A percentile compares a stretch with the other conserved stretches of the same genome.
Evolutionary conservation across 2,329 filamentous ascomycete genomes (phyloP).

Genomic region (Alternaria infectoria): DNA sequence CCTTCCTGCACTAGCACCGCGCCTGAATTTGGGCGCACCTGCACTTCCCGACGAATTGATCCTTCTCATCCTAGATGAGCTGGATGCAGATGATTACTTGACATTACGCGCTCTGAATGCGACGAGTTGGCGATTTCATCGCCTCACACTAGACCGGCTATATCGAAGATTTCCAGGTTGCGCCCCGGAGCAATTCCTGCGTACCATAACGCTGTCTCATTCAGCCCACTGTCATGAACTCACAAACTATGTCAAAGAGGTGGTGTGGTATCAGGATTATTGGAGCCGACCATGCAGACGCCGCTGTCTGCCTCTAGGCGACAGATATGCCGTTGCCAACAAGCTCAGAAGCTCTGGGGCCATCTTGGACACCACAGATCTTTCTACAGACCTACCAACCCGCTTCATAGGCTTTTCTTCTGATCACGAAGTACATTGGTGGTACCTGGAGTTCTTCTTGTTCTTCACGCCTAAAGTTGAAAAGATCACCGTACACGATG

Average conservation of each 20-base stretch:
- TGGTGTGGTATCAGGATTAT: slow-evolving; percentile 1
- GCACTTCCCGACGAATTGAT: slow-evolving; percentile 14
- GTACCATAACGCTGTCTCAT: slow-evolving; percentile 3
- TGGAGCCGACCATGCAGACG: background rate
- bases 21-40: background rate
- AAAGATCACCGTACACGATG: background rate
- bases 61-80: slow-evolving; percentile 2
- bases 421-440: slow-evolving; percentile 5
- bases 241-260: slow-evolving; percentile 1
- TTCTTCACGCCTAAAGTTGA: slow-evolving; percentile 11
- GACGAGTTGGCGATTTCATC: slow-evolving; percentile 6
- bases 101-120: slow-evolving; percentile 3
- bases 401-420: slow-evolving; percentile 1
- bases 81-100: background rate
- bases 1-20: background rate
- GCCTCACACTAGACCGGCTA: slow-evolving; percentile 4
- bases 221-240: background rate
- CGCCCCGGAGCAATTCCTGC: slow-evolving; percentile 8
- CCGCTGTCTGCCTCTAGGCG: background rate
- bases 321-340: background rate
- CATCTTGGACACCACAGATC: background rate
- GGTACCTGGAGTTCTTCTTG: slow-evolving; percentile 20
- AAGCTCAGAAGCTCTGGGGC: background rate
- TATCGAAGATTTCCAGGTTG: slow-evolving; percentile 6
- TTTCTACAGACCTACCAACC: background rate